Conservation (phyloP, 805 yeast species). For the Pichia sporocuriosa region DNA sequence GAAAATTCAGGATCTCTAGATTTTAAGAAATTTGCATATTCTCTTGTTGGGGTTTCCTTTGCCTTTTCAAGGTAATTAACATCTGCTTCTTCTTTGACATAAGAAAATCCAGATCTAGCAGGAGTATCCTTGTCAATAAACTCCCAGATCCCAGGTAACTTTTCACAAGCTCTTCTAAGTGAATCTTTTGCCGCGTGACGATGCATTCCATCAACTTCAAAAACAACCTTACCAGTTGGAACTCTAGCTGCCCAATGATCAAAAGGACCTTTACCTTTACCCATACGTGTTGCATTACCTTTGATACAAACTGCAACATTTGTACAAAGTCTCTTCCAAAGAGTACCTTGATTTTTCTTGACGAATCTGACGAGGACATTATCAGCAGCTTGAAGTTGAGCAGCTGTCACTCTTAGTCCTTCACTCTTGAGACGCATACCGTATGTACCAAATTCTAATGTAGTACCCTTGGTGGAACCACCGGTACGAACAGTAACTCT, state of each 20-base stretch:
- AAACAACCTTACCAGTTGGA: constrained; percentile 88
- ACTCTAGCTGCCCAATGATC: constrained; percentile 97
- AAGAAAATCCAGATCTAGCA: constrained; percentile 65
- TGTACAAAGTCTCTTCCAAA: constrained; percentile 76
- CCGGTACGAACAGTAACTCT: constrained; percentile 92
- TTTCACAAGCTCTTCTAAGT: constrained; percentile 80
- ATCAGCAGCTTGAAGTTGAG: constrained; percentile 87
- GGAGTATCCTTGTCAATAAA: constrained; percentile 58
- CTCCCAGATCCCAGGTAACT: constrained; percentile 89
- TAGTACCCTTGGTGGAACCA: constrained; percentile 85
- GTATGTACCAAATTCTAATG: constrained; percentile 70
- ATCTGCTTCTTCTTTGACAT: constrained; percentile 38
- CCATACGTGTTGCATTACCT: constrained; percentile 99
- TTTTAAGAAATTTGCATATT: constrained; percentile 48
- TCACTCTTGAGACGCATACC: constrained; percentile 86
- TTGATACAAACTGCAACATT: constrained; percentile 88
- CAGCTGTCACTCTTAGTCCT: constrained; percentile 80
- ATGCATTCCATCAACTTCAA: constrained; percentile 75
- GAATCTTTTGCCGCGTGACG: constrained; percentile 88
- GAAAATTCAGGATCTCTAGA: constrained; percentile 47
- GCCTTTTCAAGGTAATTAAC: constrained; percentile 50
- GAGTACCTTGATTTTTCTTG: constrained; percentile 67
- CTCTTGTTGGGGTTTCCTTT: constrained; percentile 57
- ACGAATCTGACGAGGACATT: constrained; percentile 75
- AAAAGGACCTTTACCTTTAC: constrained; percentile 97